Percentiles rank a stretch among this genome's conserved stretches.
phyloP scores from a whole-genome alignment of 2,329 filamentous ascomycete species.

The Herpotrichia juniperi region DNA sequence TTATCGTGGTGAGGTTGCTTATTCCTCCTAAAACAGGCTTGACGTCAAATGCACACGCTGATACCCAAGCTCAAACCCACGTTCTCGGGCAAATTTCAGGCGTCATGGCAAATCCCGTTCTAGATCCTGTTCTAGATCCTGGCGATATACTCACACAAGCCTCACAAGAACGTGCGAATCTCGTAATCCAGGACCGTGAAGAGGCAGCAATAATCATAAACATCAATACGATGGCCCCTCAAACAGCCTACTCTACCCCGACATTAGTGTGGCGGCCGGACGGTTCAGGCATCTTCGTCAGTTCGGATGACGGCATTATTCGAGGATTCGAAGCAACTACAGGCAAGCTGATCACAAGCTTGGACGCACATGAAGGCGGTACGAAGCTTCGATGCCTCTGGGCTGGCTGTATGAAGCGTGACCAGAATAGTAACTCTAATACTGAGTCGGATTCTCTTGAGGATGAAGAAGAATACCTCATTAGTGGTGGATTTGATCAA shows the following conservation, averaged over 20 bases:
- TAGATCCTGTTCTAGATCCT: conserved; percentile 8
- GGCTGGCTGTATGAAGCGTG: conserved; percentile 53
- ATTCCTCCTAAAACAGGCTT: conserved; percentile 49
- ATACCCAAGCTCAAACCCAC: background rate
- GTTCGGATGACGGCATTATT: conserved; percentile 68
- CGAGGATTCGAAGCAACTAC: conserved; percentile 64
- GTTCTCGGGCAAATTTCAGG: conserved; percentile 6
- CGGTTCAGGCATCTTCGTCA: conserved; percentile 67
- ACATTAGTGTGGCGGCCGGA: conserved; percentile 67
- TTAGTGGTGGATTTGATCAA: conserved; percentile 70
- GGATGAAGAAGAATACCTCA: conserved; percentile 57
- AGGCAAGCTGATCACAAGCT: conserved; percentile 60
- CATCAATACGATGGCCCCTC: conserved; percentile 65
- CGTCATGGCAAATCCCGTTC: conserved; percentile 5
- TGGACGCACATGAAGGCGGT: conserved; percentile 62
- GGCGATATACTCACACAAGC: conserved; percentile 52
- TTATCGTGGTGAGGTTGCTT: conserved; percentile 64
- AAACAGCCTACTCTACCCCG: conserved; percentile 68
- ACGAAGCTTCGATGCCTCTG: conserved; percentile 65
- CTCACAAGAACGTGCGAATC: conserved; percentile 57
- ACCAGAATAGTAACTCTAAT: conserved; percentile 21
- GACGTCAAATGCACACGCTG: background rate
- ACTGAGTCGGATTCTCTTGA: background rate
- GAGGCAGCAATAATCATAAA: conserved; percentile 66
- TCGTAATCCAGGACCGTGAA: conserved; percentile 61